Conservation (phyloP, 495 filamentous ascomycete species). For the Tuber brumale region DNA sequence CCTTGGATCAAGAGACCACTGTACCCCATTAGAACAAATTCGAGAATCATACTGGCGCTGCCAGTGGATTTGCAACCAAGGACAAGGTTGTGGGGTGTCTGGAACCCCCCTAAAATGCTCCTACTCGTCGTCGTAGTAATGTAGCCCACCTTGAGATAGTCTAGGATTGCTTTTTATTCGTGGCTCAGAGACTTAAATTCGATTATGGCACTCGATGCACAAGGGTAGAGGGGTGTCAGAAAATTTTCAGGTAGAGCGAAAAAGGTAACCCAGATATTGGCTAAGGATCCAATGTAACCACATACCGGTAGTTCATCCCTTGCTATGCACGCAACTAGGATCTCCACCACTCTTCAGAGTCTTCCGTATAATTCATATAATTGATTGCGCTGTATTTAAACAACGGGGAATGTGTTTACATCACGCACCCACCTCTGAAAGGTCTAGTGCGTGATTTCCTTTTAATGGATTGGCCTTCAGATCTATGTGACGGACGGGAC, state of each 20-base stretch:
- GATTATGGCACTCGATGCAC: background rate
- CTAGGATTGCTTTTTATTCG: background rate
- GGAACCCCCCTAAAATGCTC: background rate
- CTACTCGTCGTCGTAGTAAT: background rate
- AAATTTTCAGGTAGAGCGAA: background rate
- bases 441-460: background rate
- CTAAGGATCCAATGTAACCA: background rate
- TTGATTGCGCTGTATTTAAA: background rate
- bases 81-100: background rate
- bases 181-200: background rate
- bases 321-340: background rate
- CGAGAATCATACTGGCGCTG: background rate
- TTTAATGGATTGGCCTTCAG: background rate
- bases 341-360: background rate
- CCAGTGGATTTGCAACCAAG: background rate
- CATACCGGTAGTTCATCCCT: background rate
- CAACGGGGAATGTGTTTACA: background rate
- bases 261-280: background rate
- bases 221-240: background rate
- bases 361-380: background rate
- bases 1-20: background rate
- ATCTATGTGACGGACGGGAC: background rate
- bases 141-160: background rate
- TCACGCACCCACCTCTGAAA: background rate
- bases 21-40: background rate